Percentiles rank a stretch among this genome's conserved stretches.
phyloP scores from a whole-genome alignment of 2,329 filamentous ascomycete species.

The Botrytis porri region DNA sequence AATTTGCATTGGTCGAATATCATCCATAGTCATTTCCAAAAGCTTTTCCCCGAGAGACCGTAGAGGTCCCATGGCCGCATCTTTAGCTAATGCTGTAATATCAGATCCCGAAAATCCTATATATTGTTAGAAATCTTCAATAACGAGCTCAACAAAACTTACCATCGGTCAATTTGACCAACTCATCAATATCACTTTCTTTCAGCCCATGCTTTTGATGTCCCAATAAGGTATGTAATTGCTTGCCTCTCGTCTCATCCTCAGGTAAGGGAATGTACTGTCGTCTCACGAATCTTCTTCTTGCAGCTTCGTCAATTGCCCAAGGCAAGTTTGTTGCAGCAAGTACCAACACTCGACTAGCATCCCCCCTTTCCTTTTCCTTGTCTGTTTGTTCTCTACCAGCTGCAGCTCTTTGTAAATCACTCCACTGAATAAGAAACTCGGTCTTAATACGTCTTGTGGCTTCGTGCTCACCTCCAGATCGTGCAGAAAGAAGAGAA shows the following conservation, averaged over 20 bases:
- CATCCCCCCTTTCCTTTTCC: slow-evolving; percentile 71
- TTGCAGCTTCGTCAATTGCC: slow-evolving; percentile 95
- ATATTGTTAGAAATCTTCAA: slow-evolving; percentile 21
- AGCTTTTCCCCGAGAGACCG: slow-evolving; percentile 86
- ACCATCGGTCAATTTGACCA: slow-evolving; percentile 76
- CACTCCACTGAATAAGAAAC: slow-evolving; percentile 96
- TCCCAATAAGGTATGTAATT: slow-evolving; percentile 74
- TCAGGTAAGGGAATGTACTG: slow-evolving; percentile 97
- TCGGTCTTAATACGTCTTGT: slow-evolving; percentile 95
- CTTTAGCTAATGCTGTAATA: slow-evolving; percentile 93
- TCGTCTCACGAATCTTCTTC: slow-evolving; percentile 83
- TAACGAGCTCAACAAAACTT: slow-evolving; percentile 15
- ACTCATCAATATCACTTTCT: slow-evolving; percentile 64
- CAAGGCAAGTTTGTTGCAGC: slow-evolving; percentile 95
- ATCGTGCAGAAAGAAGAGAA: slow-evolving; percentile 80
- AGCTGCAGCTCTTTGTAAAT: slow-evolving; percentile 86
- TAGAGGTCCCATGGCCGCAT: slow-evolving; percentile 95
- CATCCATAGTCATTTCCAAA: slow-evolving; percentile 87
- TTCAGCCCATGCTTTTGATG: slow-evolving; percentile 71
- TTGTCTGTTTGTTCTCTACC: slow-evolving; percentile 69
- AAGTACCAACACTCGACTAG: slow-evolving; percentile 84
- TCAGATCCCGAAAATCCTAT: slow-evolving; percentile 96
- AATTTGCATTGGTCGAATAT: slow-evolving; percentile 83
- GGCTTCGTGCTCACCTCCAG: slow-evolving; percentile 87
- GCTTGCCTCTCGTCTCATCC: slow-evolving; percentile 71